These are phyloP conservation scores for Sugiyamaella japonica DNA, from an alignment of 1,139 yeast species.

Conservation along the genomic window DNA sequence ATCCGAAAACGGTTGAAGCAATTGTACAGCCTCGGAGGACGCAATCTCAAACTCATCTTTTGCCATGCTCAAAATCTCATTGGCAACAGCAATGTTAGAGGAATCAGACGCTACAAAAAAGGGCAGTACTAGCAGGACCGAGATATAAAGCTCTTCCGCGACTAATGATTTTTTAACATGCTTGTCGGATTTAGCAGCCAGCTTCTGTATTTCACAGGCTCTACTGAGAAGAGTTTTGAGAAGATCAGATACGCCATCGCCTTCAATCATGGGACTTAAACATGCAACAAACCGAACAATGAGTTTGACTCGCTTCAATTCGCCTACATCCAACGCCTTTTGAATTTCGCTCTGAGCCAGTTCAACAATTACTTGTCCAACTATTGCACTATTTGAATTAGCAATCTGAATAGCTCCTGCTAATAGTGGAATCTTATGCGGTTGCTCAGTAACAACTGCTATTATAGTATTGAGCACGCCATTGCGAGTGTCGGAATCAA, in stretches of 20 bases:
- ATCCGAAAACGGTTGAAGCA: constrained; percentile 46
- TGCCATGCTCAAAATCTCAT: constrained; percentile 24
- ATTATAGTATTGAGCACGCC: constrained; percentile 62
- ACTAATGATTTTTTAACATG: constrained; percentile 40
- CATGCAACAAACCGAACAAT: constrained; percentile 68
- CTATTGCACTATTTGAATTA: constrained; percentile 62
- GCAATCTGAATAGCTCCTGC: constrained; percentile 70
- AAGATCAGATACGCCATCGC: constrained; percentile 52
- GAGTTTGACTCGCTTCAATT: constrained; percentile 72
- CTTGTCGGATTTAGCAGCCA: background rate
- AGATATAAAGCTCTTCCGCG: constrained; percentile 68
- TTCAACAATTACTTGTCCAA: constrained; percentile 71
- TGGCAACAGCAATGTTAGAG: background rate
- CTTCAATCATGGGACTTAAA: constrained; percentile 58
- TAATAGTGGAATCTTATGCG: constrained; percentile 76
- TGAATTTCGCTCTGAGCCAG: constrained; percentile 65
- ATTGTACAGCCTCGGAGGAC: constrained; percentile 23
- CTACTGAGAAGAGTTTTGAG: constrained; percentile 56
- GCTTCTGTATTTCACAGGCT: constrained; percentile 57
- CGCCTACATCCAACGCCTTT: constrained; percentile 48
- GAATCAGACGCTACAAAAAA: constrained; percentile 45
- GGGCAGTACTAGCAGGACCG: constrained; percentile 67
- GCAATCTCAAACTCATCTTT: constrained; percentile 25
- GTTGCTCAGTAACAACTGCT: constrained; percentile 81
- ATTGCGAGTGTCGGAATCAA: constrained; percentile 59